Percentiles rank a stretch among this genome's conserved stretches.
These are phyloP conservation scores for Rhododendron mucronatum DNA, from an alignment of 148 eudicot genomes.

Conservation along the genomic window DNA sequence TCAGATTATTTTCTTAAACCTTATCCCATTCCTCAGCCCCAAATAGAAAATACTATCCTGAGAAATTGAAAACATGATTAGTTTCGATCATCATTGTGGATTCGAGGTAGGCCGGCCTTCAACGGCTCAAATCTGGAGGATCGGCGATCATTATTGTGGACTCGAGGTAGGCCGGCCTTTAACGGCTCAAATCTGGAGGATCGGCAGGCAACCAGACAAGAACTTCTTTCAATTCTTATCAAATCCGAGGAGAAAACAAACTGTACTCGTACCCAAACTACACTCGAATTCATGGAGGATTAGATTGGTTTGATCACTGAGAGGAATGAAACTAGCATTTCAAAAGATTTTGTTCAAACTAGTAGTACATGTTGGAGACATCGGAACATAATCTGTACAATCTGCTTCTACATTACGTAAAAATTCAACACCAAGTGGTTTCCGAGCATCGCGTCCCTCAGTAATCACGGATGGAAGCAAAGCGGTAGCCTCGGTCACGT, in stretches of 20 bases:
- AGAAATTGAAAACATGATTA: too few relatives aligned
- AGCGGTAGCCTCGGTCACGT: conserved; percentile 84
- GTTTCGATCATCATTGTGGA: too few relatives aligned
- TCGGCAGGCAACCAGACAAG: too few relatives aligned
- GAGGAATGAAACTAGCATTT: neutral
- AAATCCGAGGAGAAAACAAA: neutral
- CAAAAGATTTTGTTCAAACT: too few relatives aligned
- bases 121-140: too few relatives aligned
- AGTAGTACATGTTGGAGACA: neutral
- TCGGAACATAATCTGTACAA: neutral
- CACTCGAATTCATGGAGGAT: neutral
- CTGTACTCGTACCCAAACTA: neutral
- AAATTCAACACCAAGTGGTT: neutral
- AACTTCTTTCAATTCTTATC: neutral
- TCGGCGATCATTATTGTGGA: too few relatives aligned
- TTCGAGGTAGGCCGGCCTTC: too few relatives aligned
- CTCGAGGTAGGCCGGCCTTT: too few relatives aligned
- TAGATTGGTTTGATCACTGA: neutral
- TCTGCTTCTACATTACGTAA: neutral
- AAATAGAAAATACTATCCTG: too few relatives aligned
- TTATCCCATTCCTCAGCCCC: neutral
- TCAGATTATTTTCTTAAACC: neutral
- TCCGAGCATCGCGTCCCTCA: conserved; percentile 19
- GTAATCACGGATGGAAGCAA: conserved; percentile 76
- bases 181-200: too few relatives aligned